Evolutionary conservation across 257 asterid genomes (phyloP), one percentile per base, ranked within the genome.

Genomic region (Nicotiana attenuata): DNA sequence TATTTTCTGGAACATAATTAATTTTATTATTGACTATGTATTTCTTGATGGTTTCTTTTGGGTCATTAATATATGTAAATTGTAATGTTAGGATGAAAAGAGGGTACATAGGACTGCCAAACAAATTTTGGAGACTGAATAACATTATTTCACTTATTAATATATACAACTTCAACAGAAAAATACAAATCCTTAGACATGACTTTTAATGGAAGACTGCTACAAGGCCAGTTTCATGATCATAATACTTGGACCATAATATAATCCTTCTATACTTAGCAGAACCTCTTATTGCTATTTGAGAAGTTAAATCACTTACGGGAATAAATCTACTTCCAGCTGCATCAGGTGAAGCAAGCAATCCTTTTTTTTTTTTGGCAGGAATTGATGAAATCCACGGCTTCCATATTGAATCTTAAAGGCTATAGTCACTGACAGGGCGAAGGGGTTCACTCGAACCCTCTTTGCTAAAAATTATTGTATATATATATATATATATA

Each of bases 321-420:
- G 84, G 85, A 71, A 82, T 82, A 65, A 78, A 85, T 26, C 85
- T 85, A 64, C 85, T 85, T 71, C 85, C 87, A 22, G 85, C 85
- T 15, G 85, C 85, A 67, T 57, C 83, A 11, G 85, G 83, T 45
- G 83, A 83, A 14, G 78, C 85, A n/a, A 83, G 85, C 45, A 85
- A 77, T 5, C 87, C 83, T 7, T 26, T 77, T 77, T 73, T 81
- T 78, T 35, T 60, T 76, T 10, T 26, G 1, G 80, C 84, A 4
- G 81, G 83, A 56, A 78, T 82, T 1, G 78, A 78, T 41, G 53
- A 64, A 47, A 5, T 82, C 81, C 85, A 86, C 16, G 83, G 81
- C 31, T 84, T 87, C 85, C 88, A 87, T 0, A 38, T 38, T 38
- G 89, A 81, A 26, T 82, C 81, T 73, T 78, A 69, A 55, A 86